phyloP scores from a whole-genome alignment of 306 rosid species.

The Glycine soja region DNA sequence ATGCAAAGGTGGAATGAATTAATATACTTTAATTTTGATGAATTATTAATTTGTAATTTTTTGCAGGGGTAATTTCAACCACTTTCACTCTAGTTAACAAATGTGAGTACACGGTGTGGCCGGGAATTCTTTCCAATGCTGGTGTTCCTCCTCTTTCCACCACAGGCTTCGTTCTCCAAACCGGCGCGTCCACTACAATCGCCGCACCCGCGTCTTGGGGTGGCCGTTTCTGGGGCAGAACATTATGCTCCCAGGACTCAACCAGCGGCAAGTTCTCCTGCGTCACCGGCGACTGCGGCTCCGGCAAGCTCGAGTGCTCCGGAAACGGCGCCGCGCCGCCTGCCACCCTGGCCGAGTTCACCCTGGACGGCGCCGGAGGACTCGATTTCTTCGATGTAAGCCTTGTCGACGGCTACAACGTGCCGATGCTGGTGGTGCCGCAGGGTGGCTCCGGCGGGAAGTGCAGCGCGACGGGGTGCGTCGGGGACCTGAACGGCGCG shows the following conservation, averaged over 20 bases:
- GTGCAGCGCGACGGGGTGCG: slow-evolving; percentile 73
- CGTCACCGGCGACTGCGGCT: slow-evolving; percentile 83
- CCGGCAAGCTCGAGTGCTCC: slow-evolving; percentile 69
- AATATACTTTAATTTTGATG: no score
- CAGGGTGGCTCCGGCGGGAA: slow-evolving; percentile 69
- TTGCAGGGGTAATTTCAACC: slow-evolving; percentile 67
- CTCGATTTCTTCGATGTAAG: slow-evolving; percentile 88
- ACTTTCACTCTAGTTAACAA: slow-evolving; percentile 75
- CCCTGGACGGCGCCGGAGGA: slow-evolving; percentile 74
- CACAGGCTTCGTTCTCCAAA: slow-evolving; percentile 76
- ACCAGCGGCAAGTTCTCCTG: slow-evolving; percentile 85
- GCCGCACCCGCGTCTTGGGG: slow-evolving; percentile 78
- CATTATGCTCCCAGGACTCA: slow-evolving; percentile 73
- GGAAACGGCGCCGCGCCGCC: slow-evolving; percentile 84
- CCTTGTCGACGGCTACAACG: slow-evolving; percentile 87
- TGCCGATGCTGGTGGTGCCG: slow-evolving; percentile 74
- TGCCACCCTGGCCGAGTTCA: slow-evolving; percentile 85
- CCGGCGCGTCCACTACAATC: slow-evolving; percentile 58
- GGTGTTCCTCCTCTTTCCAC: slow-evolving; percentile 69
- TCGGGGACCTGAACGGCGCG: slow-evolving; percentile 67
- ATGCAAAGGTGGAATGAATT: neutral
- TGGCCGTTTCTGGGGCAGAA: slow-evolving; percentile 92
- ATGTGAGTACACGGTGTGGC: slow-evolving; percentile 90
- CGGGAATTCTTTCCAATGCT: slow-evolving; percentile 81
- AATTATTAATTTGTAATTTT: neutral